Base-by-base conservation (phyloP, 2,329 filamentous ascomycete genomes). In the Ambrosiella beaveri region DNA sequence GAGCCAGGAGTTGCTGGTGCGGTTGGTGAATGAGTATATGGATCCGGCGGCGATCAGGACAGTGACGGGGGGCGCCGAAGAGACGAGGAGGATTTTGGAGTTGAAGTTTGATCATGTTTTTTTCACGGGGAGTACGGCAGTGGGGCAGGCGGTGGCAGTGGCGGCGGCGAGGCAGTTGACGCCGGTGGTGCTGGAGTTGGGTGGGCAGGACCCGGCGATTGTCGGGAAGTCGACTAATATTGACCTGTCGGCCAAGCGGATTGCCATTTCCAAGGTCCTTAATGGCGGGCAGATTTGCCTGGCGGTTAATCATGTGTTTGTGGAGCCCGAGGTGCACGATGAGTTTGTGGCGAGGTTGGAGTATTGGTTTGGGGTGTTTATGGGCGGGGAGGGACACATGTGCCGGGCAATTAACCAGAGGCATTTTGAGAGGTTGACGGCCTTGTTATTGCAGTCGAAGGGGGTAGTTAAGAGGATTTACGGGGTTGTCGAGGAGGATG, bases 161-260 rank as follows among this genome's bases (percentile, higher is more conserved):
- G 71, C 72, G 3, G 73, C 74, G 2, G 72, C 73, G 2, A 71
- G 71, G 45, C 63, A 74, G 59, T 66, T 76, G n/a, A 75, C 74
- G 0, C 70, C 72, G 0, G 66, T 68, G 0, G 68, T 69, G 0
- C 65, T 76, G 1, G 74, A 76, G 60, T 65, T 76, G 1, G 73
- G 74, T 6, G 74, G 73, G 12, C 71, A 72, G 60, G 68, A 65
- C 11, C 73, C 73, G 1, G 72, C 69, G 11, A 71, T 76, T 54
- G 69, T 76, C 5, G 69, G 67, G 0, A 62, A 65, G 17, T 65
- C 64, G 0, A 73, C 73, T 1, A 65, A 76, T 61, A 58, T 75
- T 1, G 68, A 73, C 41, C 64, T 70, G 2, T 68, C 72, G 0
- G 73, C 73, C 1, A 73, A 71, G 59, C 66, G 71, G 15, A 70